phyloP scores from a whole-genome alignment of 345 rosid genomes.

The Abelmoschus esculentus region DNA sequence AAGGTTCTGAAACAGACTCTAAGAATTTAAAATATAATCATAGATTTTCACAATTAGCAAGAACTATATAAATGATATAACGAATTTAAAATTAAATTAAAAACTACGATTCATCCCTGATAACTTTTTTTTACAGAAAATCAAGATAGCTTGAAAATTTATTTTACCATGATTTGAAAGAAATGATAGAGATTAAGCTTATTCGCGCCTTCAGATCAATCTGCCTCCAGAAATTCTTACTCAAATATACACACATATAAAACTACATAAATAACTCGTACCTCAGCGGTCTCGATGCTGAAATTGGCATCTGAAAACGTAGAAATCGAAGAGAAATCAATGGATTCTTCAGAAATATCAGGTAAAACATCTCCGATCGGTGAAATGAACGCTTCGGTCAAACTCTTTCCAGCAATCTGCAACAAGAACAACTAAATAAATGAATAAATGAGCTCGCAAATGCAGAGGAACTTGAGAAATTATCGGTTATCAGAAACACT shows the following conservation, averaged over 20 bases:
- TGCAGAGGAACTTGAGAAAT: background rate
- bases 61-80: no score
- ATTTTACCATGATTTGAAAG: no score
- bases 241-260: background rate
- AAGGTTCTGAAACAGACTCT: constrained; percentile 9
- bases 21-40: background rate
- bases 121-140: no score
- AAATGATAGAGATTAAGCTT: background rate
- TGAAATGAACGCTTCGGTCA: background rate
- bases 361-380: constrained; percentile 2
- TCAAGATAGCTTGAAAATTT: no score
- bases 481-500: background rate
- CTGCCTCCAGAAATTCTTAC: background rate
- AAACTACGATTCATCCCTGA: no score
- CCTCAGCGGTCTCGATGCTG: background rate
- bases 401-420: constrained; percentile 5
- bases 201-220: background rate
- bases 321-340: constrained; percentile 7
- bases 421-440: background rate
- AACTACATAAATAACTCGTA: background rate
- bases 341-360: background rate
- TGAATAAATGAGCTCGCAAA: background rate
- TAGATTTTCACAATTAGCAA: no score
- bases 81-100: no score
- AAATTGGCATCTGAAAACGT: constrained; percentile 1